Conservation (phyloP, 176 grass and related monocot genomes). For the Oryza meyeriana region DNA sequence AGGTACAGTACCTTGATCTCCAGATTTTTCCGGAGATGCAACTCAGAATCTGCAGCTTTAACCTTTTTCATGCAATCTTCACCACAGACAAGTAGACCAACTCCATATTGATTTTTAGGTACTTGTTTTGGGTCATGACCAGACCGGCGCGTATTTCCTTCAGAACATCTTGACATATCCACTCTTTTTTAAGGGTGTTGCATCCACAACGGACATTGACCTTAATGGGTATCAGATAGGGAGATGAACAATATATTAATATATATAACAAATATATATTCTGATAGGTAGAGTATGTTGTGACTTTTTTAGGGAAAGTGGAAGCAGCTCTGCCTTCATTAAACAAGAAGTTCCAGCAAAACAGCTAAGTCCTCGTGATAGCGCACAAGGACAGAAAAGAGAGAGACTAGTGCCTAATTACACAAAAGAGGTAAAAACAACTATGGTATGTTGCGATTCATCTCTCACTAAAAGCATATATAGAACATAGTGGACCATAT, state of each 20-base stretch:
- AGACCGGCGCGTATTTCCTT: constrained; percentile 62
- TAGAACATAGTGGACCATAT: neutral
- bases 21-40: constrained; percentile 73
- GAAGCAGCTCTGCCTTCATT: neutral
- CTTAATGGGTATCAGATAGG: constrained; percentile 40
- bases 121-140: constrained; percentile 75
- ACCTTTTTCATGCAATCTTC: constrained; percentile 63
- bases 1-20: constrained; percentile 58
- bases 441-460: neutral
- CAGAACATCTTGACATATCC: constrained; percentile 81
- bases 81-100: constrained; percentile 69
- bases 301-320: neutral
- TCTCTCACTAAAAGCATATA: neutral
- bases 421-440: neutral
- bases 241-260: constrained; percentile 7
- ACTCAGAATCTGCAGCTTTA: constrained; percentile 52
- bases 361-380: neutral
- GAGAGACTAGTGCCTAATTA: neutral
- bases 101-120: constrained; percentile 74
- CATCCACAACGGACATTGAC: constrained; percentile 85
- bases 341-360: neutral
- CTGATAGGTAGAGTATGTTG: neutral
- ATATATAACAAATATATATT: neutral
- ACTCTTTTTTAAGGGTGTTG: constrained; percentile 80
- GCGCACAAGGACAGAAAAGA: neutral